Conservation (phyloP, 495 filamentous ascomycete genomes). For the Platismatia glauca region DNA sequence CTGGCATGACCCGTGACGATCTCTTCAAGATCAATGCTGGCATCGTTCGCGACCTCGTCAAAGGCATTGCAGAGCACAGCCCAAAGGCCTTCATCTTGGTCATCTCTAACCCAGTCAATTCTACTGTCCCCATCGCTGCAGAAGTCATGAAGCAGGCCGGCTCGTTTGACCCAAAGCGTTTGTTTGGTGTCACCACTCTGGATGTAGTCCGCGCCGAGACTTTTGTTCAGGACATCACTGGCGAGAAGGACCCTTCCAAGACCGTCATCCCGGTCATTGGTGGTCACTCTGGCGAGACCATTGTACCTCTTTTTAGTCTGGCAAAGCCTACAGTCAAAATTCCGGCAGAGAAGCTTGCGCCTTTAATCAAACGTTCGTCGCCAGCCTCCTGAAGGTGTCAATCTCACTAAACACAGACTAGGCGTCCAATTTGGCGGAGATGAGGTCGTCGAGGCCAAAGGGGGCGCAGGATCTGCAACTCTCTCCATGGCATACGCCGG, state of each 20-base stretch:
- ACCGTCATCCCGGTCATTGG: slow-evolving; percentile 86
- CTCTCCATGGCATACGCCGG: slow-evolving; percentile 97
- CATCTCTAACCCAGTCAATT: slow-evolving; percentile 99
- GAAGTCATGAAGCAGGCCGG: slow-evolving; percentile 88
- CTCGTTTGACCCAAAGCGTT: slow-evolving; percentile 85
- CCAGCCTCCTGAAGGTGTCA: neutral
- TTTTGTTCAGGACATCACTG: slow-evolving; percentile 79
- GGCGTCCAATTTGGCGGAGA: slow-evolving; percentile 96
- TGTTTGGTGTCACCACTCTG: slow-evolving; percentile 96
- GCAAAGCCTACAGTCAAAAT: slow-evolving; percentile 69
- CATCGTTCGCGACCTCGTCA: slow-evolving; percentile 79
- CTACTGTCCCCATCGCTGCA: slow-evolving; percentile 93
- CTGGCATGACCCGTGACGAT: slow-evolving; percentile 98
- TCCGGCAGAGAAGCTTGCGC: slow-evolving; percentile 76
- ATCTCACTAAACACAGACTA: slow-evolving; percentile 26
- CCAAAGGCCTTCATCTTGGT: slow-evolving; percentile 90
- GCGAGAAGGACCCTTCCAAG: slow-evolving; percentile 71
- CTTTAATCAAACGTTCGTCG: slow-evolving; percentile 69
- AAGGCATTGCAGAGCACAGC: slow-evolving; percentile 73
- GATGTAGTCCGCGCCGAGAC: slow-evolving; percentile 98
- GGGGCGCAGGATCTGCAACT: slow-evolving; percentile 88
- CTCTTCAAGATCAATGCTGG: slow-evolving; percentile 98
- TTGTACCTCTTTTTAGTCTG: slow-evolving; percentile 94
- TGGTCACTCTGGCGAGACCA: slow-evolving; percentile 95
- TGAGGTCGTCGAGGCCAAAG: slow-evolving; percentile 97